phyloP scores from a whole-genome alignment of 2,329 filamentous ascomycete genomes.

The Fusarium metavorans region DNA sequence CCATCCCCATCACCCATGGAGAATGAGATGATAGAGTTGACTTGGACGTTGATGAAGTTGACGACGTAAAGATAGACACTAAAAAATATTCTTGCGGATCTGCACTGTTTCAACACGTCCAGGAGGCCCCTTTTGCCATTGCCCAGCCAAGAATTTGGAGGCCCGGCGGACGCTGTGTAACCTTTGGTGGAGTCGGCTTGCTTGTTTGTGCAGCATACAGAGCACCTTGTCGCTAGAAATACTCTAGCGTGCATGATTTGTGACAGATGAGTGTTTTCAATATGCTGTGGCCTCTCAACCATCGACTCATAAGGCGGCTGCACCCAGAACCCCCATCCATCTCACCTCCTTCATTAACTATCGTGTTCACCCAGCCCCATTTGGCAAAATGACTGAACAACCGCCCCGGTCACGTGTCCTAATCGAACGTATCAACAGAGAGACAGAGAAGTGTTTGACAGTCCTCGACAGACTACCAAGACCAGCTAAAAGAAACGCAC shows the following conservation, averaged over 20 bases:
- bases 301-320: not conserved
- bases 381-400: not conserved
- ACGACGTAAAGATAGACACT: not conserved
- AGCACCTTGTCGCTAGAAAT: not conserved
- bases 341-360: not conserved
- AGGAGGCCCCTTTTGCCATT: not conserved
- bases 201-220: not conserved
- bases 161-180: conserved; percentile 3
- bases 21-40: not conserved
- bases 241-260: not conserved
- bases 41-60: not conserved
- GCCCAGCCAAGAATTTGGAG: not conserved
- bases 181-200: not conserved
- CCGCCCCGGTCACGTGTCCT: not conserved
- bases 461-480: not conserved
- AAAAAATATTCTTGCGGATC: not conserved
- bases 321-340: not conserved
- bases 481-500: not conserved
- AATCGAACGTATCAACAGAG: conserved; percentile 5
- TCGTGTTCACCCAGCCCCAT: not conserved
- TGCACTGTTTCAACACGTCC: too few species aligned
- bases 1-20: not conserved
- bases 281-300: not conserved
- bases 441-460: conserved; percentile 3
- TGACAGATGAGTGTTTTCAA: not conserved